These are phyloP conservation scores for Tephrocybe rancida DNA, from an alignment of 768 basidiomycete species.

Conservation along the genomic window DNA sequence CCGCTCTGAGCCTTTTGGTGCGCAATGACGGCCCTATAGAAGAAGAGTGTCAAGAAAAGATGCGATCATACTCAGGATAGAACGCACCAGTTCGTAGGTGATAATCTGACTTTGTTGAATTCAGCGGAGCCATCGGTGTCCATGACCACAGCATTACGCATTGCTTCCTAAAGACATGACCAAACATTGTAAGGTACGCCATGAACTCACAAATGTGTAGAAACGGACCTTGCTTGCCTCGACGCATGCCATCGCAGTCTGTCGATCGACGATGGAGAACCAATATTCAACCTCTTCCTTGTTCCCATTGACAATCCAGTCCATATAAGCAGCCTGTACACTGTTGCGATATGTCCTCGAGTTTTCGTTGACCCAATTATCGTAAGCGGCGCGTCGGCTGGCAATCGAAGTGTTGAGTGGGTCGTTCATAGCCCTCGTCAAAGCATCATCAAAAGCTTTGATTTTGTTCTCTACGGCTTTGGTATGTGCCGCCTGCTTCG, in stretches of 20 bases:
- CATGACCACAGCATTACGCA: conserved; percentile 9
- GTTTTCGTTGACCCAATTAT: conserved; percentile 5
- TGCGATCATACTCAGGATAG: neutral
- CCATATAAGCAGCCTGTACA: conserved; percentile 9
- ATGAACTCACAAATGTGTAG: neutral
- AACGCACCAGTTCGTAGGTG: conserved; percentile 3
- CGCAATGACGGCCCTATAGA: conserved; percentile 5
- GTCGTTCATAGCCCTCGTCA: conserved; percentile 4
- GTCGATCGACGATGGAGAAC: conserved; percentile 10
- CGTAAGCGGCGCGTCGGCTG: neutral
- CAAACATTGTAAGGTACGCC: neutral
- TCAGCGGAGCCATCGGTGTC: conserved; percentile 8
- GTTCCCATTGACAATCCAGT: conserved; percentile 8
- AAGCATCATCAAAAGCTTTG: conserved; percentile 5
- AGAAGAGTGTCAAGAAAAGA: neutral
- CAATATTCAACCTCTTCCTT: conserved; percentile 13
- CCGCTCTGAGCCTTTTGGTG: neutral
- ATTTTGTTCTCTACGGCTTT: conserved; percentile 4
- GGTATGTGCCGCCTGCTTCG: conserved; percentile 1
- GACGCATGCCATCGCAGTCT: conserved; percentile 7
- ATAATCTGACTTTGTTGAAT: neutral
- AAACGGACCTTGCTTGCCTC: conserved; percentile 8
- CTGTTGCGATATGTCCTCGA: conserved; percentile 6
- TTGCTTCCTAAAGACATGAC: conserved; percentile 1
- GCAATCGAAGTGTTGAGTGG: neutral